These are phyloP conservation scores for Tolypocladium nubicola DNA, from an alignment of 2,329 filamentous ascomycete genomes.

Conservation along the genomic window DNA sequence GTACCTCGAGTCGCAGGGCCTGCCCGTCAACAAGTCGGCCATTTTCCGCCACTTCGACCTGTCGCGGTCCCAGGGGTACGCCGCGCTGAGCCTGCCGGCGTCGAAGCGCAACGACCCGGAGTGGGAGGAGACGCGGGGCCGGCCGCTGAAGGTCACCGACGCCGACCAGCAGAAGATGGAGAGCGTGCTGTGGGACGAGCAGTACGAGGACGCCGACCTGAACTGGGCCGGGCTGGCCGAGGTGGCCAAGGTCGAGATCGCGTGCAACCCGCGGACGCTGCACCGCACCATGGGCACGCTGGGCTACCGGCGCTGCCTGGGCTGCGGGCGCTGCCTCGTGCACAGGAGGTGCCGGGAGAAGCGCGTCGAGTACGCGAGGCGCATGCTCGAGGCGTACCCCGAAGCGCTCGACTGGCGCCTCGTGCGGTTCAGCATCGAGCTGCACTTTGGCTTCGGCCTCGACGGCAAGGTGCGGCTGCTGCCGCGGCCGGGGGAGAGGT, in stretches of 20 bases:
- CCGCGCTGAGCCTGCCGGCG: slow-evolving; percentile 20
- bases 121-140: slow-evolving; percentile 26
- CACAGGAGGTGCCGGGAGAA: slow-evolving; percentile 20
- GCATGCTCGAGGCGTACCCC: slow-evolving; percentile 20
- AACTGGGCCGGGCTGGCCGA: slow-evolving; percentile 23
- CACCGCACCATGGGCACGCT: slow-evolving; percentile 27
- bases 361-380: slow-evolving; percentile 21
- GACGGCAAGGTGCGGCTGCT: slow-evolving; percentile 24
- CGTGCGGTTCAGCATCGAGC: slow-evolving; percentile 24
- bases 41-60: slow-evolving; percentile 28
- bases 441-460: slow-evolving; percentile 27
- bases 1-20: slow-evolving; percentile 25
- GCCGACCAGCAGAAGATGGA: slow-evolving; percentile 26
- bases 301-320: slow-evolving; percentile 22
- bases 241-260: slow-evolving; percentile 20
- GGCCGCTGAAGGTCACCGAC: slow-evolving; percentile 22
- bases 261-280: slow-evolving; percentile 23
- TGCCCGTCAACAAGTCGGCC: slow-evolving; percentile 27
- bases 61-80: slow-evolving; percentile 26
- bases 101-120: slow-evolving; percentile 24
- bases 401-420: slow-evolving; percentile 19
- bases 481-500: slow-evolving; percentile 21
- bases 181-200: slow-evolving; percentile 24
- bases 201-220: slow-evolving; percentile 17
- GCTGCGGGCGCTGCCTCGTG: slow-evolving; percentile 17